phyloP scores from a whole-genome alignment of 2,329 filamentous ascomycete genomes.

The Calonectria hongkongensis region DNA sequence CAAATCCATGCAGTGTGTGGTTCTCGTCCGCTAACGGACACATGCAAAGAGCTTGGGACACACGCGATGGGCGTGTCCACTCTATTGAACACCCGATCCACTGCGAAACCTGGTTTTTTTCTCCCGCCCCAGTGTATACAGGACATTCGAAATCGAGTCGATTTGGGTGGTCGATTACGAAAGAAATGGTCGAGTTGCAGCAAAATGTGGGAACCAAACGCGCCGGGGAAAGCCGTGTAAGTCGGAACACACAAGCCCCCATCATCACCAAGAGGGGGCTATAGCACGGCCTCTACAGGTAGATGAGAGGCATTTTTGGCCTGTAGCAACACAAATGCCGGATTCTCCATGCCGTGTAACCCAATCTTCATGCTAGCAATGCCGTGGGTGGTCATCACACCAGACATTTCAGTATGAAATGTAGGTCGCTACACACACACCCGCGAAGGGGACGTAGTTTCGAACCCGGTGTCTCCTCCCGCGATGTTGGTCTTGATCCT shows the following conservation, averaged over 20 bases:
- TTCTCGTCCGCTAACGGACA: background rate
- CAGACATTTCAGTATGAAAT: background rate
- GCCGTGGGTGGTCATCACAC: background rate
- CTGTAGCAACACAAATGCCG: background rate
- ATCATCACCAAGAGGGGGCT: background rate
- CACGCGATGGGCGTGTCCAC: background rate
- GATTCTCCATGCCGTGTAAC: slow-evolving; percentile 1
- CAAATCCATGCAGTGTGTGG: background rate
- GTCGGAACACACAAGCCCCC: background rate
- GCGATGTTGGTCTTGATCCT: too few species aligned
- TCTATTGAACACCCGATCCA: background rate
- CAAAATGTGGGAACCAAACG: background rate
- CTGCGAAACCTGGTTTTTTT: background rate
- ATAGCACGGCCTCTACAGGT: background rate
- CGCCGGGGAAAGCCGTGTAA: slow-evolving; percentile 6
- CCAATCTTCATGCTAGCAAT: too few species aligned
- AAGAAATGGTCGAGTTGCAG: slow-evolving; percentile 2
- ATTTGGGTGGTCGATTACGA: background rate
- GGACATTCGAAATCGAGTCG: background rate
- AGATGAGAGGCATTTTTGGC: background rate
- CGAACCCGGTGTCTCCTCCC: background rate
- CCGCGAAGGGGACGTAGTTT: background rate
- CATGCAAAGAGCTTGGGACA: background rate
- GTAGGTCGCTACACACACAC: background rate
- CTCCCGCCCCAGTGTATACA: slow-evolving; percentile 1